Base-by-base conservation (phyloP, 257 asterid genomes). In the Henckelia pumila region DNA sequence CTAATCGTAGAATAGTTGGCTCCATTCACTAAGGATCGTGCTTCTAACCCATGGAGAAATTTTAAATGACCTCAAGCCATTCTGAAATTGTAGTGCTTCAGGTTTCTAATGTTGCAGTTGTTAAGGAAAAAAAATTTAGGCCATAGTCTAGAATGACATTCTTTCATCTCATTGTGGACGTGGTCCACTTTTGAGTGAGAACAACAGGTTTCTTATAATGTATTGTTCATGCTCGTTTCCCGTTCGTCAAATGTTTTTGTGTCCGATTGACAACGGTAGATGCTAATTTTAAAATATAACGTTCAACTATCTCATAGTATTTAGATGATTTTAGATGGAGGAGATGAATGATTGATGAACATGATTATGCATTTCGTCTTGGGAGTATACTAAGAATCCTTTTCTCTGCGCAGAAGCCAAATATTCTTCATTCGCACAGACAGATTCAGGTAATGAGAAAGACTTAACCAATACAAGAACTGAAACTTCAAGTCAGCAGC, bases 351-450 rank as follows among this genome's bases (percentile, higher is more conserved):
- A 14, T 3, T 10, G 47, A 64, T 66, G 55, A 50, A 6, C 47
- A 8, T 68, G n/a, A 14, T 63, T 30, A 29, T 32, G 33, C 61
- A 56, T 57, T 22, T 1, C 63, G 33, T 57, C 71, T 9, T 60
- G 50, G 24, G 63, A 40, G 73, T 6, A 5, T 32, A 63, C 81
- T 82, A 61, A 81, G 65, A n/a, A 1, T 61, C 35, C 71, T 5
- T 61, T 76, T 40, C 32, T 59, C 59, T 29, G 65, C 68, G 33
- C 96, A 92, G 98, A 84, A 78, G 81, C 74, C 6, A 84, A 74
- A 70, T 83, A 81, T 77, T 85, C 95, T 50, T 83, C 85, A 16
- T 72, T 85, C 79, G 89, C 88, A 58, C 80, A 76, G 55, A 80
- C 76, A 33, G 85, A 80, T 64, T 82, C 82, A 3, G 76, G 74